Percentiles rank a stretch among this genome's conserved stretches.
Evolutionary conservation across 2,329 filamentous ascomycete species (phyloP).

Genomic region (Cercospora sojina): DNA sequence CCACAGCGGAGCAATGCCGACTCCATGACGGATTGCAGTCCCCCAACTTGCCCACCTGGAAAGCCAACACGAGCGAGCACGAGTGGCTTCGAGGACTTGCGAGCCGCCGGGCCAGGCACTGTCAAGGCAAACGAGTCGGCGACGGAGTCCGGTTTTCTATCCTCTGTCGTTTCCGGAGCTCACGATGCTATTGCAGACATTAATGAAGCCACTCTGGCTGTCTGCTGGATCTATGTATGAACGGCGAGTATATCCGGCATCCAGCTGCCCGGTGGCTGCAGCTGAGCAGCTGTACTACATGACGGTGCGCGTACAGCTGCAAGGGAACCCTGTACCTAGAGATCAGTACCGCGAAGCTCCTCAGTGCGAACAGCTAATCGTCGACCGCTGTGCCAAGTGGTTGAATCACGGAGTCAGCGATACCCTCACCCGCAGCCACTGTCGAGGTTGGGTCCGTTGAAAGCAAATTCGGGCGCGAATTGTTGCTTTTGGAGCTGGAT

Average conservation of each 20-base stretch:
- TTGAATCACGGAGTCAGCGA: not conserved
- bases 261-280: not conserved
- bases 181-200: not conserved
- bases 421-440: not conserved
- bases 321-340: not conserved
- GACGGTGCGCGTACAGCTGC: not conserved
- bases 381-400: not conserved
- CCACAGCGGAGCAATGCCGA: not conserved
- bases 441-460: not conserved
- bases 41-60: not conserved
- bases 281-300: not conserved
- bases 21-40: not conserved
- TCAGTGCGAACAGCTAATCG: not conserved
- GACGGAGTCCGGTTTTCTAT: not conserved
- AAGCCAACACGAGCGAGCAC: not conserved
- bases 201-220: not conserved
- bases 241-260: not conserved
- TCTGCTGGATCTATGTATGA: not conserved
- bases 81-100: not conserved
- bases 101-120: not conserved
- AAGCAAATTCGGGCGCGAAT: not conserved
- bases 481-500: not conserved
- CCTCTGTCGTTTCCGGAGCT: not conserved
- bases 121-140: not conserved
- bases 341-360: not conserved